Evolutionary conservation across 208 protist genomes (phyloP), one percentile per base, ranked within the genome.

Genomic region (Wallacemonas sp.): DNA sequence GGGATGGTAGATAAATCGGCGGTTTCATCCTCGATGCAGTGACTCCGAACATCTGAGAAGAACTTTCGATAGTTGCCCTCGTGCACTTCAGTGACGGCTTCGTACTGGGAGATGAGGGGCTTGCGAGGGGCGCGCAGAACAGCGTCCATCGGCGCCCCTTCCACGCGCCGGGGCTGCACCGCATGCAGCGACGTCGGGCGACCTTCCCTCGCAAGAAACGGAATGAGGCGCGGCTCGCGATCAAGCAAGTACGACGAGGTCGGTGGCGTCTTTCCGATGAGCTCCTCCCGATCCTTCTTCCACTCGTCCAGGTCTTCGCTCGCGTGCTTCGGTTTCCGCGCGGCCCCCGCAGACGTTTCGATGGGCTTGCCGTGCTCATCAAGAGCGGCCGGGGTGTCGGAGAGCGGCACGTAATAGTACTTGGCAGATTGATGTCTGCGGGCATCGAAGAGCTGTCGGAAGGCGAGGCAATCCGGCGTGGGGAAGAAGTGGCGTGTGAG

Each of bases 401-500:
- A 5, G 63, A 75, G n/a, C 55, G 55, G 44, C 77, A 65, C 0
- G 69, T 70, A 91, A 68, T 84, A 77, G 64, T 87, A 91, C 62
- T 91, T 91, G 28, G 74, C 61, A 2, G 77, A 82, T 57, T 87
- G 84, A 46, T 70, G 59, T 14, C 70, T 61, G 16, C 81, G 70
- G 32, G 78, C 79, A 12, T 77, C 68, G 50, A 71, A 80, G 28
- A 91, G 70, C 65, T 91, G 84, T 57, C 48, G 33, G 46, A 91
- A 91, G 12, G 76, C 78, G 22, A 87, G 75, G 33, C 70, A 85
- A 38, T 80, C 59, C 16, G 74, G 52, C 14, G 70, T 76, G 18
- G 84, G 78, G 44, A 87, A 91, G 68, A 86, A 91, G 70, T 87
- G 77, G 16, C 59, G 64, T 11, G 79, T 91, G 28, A 87, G 73